Evolutionary conservation across 768 basidiomycete genomes (phyloP), one percentile per base, ranked within the genome.

Genomic region (Clavaria fumosa): DNA sequence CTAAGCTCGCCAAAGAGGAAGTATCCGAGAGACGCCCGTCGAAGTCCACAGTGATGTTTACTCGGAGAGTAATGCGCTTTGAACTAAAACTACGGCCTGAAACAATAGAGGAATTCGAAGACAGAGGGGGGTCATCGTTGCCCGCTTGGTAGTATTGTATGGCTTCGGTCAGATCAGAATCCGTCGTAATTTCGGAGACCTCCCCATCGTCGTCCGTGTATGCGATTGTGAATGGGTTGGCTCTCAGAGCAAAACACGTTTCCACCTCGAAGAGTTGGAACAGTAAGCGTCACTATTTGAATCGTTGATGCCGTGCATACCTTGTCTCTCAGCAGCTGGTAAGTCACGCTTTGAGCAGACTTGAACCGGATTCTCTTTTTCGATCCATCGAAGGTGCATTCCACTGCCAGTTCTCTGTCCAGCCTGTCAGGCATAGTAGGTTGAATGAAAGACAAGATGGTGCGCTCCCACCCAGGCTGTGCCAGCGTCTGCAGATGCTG

Each of bases 181-280:
- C 85, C 14, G 67, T 71, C 0, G 62, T 57, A 45, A 90, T 82
- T 43, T 64, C 67, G 17, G 67, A 73, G 39, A 71, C 67, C 52
- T 89, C 86, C 41, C 78, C 80, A 41, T 91, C 86, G 51, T 95
- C 86, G 50, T 90, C 88, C 47, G 75, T 81, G 59, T 88, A 95
- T 4, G 75, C 64, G 40, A 96, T 76, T 4, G 63, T 63, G 49
- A 81, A 93, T 4, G 74, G 58, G 0, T 72, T 70, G 3, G 72
- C 70, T 30, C 66, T 73, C 17, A 93, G 69, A 1, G 77, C 69
- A 53, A 88, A 95, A 43, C 77, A 78, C 50, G 85, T 78, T 47
- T 86, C 85, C 23, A 95, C 70, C 90, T 93, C 49, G 31, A 28
- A 35, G 11, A 35, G 35, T 21, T 34, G 20, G 40, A 23, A 42